Evolutionary conservation across 352 stramenopile species (phyloP), one percentile per base, ranked within the genome.

Genomic region (Peronospora belbahrii): DNA sequence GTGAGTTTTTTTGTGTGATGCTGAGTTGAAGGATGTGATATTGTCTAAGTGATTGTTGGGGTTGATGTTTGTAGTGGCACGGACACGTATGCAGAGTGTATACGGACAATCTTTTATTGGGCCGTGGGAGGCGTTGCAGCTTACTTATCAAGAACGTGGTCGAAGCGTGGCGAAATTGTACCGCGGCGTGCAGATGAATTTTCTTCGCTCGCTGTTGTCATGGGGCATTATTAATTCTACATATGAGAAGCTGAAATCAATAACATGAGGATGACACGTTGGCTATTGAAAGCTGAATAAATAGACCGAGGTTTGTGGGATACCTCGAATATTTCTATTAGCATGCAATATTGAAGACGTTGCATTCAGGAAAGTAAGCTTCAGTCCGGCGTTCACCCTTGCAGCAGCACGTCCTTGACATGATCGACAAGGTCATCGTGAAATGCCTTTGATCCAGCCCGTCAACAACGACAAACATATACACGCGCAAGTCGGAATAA

Each of bases 191-290:
- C 69, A 89, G 52, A 84, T 95, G 63, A 95, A 95, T 51, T 95
- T 91, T 56, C 83, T 85, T 36, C 70, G 84, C 7, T 91, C 80
- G 18, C 59, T 95, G 2, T 42, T 95, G 11, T 94, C 84, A 11
- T 95, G 84, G 84, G 84, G 84, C 7, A 95, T 95, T 42, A 90
- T 95, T 50, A 95, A 95, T 56, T 89, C 77, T 43, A 78, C 78
- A 31, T 95, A 94, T 48, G 84, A 95, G 56, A 84, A 84, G 50
- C 72, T 93, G 33, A 94, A 88, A 62, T 67, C 72, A 18, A 64
- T 87, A 32, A 85, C 72, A 51, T 82, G 54, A 69, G 31, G 36
- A 22, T 22, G 13, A 30, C n/a, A 6, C 41, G 18, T 15, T 17
- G 11, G 22, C 15, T 23, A 20, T 14, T 8, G 25, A 32, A 19